A percentile compares a stretch with the other conserved stretches of the same genome.
These are phyloP conservation scores for Aureobasidium leucospermi DNA, from an alignment of 2,329 filamentous ascomycete species.

Conservation along the genomic window DNA sequence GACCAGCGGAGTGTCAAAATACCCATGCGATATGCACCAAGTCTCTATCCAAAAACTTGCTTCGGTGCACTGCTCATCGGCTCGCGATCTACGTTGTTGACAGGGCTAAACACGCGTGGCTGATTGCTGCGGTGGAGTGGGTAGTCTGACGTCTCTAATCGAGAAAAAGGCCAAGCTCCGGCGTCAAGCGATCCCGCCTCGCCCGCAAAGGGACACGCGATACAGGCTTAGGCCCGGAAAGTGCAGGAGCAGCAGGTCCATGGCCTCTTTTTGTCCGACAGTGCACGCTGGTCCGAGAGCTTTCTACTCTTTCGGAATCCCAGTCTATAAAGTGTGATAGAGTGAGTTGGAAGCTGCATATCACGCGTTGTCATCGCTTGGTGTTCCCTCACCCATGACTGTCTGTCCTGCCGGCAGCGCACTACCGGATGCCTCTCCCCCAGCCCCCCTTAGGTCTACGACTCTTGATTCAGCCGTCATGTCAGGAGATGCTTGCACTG, in stretches of 20 bases:
- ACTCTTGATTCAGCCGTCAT: neutral
- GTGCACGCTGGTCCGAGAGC: neutral
- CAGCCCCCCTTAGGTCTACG: neutral
- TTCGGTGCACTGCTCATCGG: neutral
- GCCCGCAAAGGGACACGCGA: neutral
- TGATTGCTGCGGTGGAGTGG: neutral
- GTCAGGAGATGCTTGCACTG: conserved; percentile 7
- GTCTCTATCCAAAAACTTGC: neutral
- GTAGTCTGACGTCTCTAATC: neutral
- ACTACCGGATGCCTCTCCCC: neutral
- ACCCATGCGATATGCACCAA: neutral
- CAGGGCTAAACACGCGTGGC: neutral
- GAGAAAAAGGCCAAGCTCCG: neutral
- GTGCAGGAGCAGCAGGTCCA: neutral
- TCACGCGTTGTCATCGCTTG: conserved; percentile 2
- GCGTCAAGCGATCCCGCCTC: neutral
- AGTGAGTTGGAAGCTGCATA: neutral
- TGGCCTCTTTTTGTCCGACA: neutral
- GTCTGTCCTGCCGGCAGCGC: neutral
- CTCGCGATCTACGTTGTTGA: conserved; percentile 1
- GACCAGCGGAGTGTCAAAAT: neutral
- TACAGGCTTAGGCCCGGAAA: neutral
- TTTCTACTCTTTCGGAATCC: neutral
- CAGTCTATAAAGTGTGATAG: neutral
- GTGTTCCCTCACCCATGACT: neutral